phyloP scores from a whole-genome alignment of 306 rosid genomes.

The Trifolium fragiferum region DNA sequence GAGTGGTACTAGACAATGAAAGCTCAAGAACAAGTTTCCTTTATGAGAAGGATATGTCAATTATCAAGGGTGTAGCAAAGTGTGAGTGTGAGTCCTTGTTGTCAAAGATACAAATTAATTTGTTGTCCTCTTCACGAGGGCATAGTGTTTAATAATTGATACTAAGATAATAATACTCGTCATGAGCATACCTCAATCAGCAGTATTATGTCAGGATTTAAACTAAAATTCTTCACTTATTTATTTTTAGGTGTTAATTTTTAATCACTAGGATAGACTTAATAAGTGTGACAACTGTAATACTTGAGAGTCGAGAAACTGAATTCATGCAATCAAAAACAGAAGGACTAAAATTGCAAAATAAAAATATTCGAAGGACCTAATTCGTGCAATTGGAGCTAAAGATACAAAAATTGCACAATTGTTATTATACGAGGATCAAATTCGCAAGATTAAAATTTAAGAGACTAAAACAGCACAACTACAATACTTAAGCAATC shows the following conservation, averaged over 20 bases:
- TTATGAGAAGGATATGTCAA: slow-evolving; percentile 10
- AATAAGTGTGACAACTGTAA: too few relatives aligned
- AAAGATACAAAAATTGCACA: background rate
- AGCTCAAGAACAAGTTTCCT: slow-evolving; percentile 19
- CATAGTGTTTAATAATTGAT: too few relatives aligned
- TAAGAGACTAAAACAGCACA: background rate
- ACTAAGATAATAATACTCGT: too few relatives aligned
- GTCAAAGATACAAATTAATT: background rate
- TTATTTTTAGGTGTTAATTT: too few relatives aligned
- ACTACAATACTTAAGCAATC: too few relatives aligned
- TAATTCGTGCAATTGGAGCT: background rate
- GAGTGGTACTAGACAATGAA: slow-evolving; percentile 29
- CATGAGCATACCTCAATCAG: too few relatives aligned
- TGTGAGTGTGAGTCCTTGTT: slow-evolving; percentile 24
- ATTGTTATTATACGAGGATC: background rate
- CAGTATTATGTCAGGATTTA: too few relatives aligned
- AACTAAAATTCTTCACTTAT: too few relatives aligned
- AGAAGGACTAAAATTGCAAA: too few relatives aligned
- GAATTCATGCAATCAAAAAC: background rate
- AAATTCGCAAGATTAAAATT: background rate
- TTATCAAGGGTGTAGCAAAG: background rate
- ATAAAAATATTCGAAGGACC: too few relatives aligned
- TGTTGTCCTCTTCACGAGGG: slow-evolving; percentile 38
- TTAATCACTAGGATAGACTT: too few relatives aligned
- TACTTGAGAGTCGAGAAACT: too few relatives aligned